Evolutionary conservation across 2,329 filamentous ascomycete genomes (phyloP).

Genomic region (Fusarium paranaense): DNA sequence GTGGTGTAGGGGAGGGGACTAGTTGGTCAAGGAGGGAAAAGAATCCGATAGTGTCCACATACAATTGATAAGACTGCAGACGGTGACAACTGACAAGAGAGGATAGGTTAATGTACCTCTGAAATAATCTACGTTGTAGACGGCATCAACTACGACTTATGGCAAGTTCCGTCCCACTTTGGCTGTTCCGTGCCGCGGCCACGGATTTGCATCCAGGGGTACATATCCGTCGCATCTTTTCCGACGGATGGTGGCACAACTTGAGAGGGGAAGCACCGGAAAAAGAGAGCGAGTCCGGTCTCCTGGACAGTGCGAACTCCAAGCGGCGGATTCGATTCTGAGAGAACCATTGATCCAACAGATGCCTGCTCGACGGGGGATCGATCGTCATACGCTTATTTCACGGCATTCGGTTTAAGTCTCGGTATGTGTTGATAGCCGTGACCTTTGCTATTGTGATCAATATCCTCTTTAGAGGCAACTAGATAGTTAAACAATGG

Average conservation of each 20-base stretch:
- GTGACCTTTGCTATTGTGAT: not conserved
- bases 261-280: not conserved
- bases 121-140: not conserved
- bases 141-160: not conserved
- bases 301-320: not conserved
- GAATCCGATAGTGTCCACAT: not conserved
- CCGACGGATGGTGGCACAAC: slow-evolving; percentile 8
- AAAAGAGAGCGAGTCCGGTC: not conserved
- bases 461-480: not conserved
- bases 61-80: not conserved
- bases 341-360: not conserved
- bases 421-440: not conserved
- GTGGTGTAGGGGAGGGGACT: not conserved
- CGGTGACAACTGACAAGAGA: not conserved
- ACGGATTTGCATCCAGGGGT: not conserved
- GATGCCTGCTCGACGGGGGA: not conserved
- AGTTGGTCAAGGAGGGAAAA: not conserved
- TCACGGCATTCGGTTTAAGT: not conserved
- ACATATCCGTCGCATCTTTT: slow-evolving; percentile 10
- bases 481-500: not conserved
- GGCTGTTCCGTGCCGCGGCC: not conserved
- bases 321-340: not conserved
- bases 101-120: not conserved
- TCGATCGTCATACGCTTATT: not conserved
- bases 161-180: not conserved